These are phyloP conservation scores for Talinum fruticosum DNA, from an alignment of 148 eudicot genomes.

Conservation along the genomic window DNA sequence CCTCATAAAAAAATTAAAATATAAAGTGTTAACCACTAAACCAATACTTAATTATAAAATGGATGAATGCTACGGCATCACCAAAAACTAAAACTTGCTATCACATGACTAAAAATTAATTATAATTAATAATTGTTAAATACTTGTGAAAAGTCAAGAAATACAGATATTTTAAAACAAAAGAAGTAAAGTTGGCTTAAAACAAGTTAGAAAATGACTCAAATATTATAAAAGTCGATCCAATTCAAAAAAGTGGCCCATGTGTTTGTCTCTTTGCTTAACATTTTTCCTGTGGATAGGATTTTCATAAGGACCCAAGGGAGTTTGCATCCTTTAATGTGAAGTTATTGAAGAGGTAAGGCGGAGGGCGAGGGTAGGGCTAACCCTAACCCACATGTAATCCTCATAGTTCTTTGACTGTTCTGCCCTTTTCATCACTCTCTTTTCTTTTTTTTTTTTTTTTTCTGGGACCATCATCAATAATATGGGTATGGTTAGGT, in stretches of 20 bases:
- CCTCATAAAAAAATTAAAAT: no score
- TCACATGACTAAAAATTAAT: no score
- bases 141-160: neutral
- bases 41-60: no score
- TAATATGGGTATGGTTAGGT: neutral
- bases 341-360: neutral
- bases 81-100: no score
- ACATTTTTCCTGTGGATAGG: neutral
- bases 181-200: neutral
- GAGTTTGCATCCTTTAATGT: neutral
- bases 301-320: neutral
- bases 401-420: neutral
- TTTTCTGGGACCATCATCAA: neutral
- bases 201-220: neutral
- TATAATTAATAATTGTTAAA: no score
- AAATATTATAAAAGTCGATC: no score
- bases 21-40: no score
- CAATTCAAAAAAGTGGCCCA: neutral
- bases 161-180: neutral
- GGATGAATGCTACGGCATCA: no score
- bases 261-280: neutral
- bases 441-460: no score
- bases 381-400: slow-evolving; percentile 1
- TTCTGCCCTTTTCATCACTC: neutral
- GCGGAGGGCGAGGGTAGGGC: neutral